phyloP scores from a whole-genome alignment of 495 filamentous ascomycete species.

The Hypoxylon fragiforme region DNA sequence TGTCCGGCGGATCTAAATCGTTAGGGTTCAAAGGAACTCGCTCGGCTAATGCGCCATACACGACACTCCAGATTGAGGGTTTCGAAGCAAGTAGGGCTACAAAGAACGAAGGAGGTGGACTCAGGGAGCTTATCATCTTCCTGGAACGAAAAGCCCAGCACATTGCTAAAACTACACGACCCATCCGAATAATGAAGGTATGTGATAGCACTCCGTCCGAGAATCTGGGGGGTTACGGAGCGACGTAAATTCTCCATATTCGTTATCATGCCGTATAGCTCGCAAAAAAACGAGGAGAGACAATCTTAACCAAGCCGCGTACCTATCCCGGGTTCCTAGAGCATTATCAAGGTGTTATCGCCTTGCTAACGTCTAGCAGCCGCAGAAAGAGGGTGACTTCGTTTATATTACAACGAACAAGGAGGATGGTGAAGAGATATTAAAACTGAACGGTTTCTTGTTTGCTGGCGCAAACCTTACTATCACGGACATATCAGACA shows the following conservation, averaged over 20 bases:
- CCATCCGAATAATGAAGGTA: constrained; percentile 83
- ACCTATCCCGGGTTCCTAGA: constrained; percentile 45
- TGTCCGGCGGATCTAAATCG: constrained; percentile 16
- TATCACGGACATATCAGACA: constrained; percentile 48
- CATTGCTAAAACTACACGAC: constrained; percentile 55
- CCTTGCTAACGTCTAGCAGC: constrained; percentile 77
- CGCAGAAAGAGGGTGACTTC: constrained; percentile 67
- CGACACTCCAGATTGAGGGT: constrained; percentile 63
- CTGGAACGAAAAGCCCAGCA: constrained; percentile 76
- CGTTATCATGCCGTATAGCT: constrained; percentile 56
- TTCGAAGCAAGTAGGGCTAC: constrained; percentile 77
- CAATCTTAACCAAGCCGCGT: constrained; percentile 39
- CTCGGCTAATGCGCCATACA: constrained; percentile 17
- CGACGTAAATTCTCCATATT: constrained; percentile 42
- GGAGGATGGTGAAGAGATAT: constrained; percentile 62
- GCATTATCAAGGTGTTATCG: constrained; percentile 54
- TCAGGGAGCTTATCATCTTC: constrained; percentile 71
- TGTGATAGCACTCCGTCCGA: constrained; percentile 52
- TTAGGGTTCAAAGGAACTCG: constrained; percentile 14
- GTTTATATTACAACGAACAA: constrained; percentile 67
- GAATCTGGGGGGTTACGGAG: constrained; percentile 47
- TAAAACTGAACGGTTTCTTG: constrained; percentile 62
- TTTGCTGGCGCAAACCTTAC: constrained; percentile 66
- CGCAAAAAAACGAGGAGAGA: constrained; percentile 54
- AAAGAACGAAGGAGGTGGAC: constrained; percentile 68